Evolutionary conservation across 805 yeast genomes (phyloP), one percentile per base, ranked within the genome.

Genomic region (Sugiyamaella qingdaonensis): DNA sequence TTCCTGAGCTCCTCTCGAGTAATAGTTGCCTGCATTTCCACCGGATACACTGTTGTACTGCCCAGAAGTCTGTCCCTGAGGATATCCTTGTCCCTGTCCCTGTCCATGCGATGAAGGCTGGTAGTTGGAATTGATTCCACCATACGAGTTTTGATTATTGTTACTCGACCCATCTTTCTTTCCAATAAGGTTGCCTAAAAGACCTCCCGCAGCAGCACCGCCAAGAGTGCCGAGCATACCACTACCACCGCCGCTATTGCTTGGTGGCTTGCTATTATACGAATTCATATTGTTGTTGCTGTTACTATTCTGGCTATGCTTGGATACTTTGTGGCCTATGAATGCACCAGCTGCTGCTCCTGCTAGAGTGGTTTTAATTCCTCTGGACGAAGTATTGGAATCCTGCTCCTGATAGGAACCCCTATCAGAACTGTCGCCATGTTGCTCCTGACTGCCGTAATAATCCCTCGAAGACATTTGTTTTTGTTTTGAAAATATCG

Each of bases 341-440:
- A 51, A 46, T 34, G 54, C 57, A 27, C 57, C 57, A 10, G 57
- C 57, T 14, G 48, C 47, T n/a, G 52, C 57, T 16, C 57, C 57
- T 4, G 48, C 41, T 16, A 46, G 29, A n/a, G 54, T 44, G 19
- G 13, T 39, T 4, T 52, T 48, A 19, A 54, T 10, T 21, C 57
- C 57, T 46, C 57, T 24, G 29, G 51, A 39, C 54, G 27, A 52
- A 51, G 35, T 29, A 33, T 19, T 53, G 47, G 50, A 46, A 46
- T 10, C 27, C 42, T 16, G 46, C 35, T 13, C 34, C 27, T 29
- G 35, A 42, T 32, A 32, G 33, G 29, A 24, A 14, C 43, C 43
- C 41, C 39, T 44, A 47, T 24, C 39, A 4, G 18, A 41, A 16
- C 43, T n/a, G 49, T 33, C 27, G 32, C 24, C 49, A 24, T 39